Base-by-base conservation (phyloP, 805 yeast genomes). In the Nakazawaea ambrosiae region DNA sequence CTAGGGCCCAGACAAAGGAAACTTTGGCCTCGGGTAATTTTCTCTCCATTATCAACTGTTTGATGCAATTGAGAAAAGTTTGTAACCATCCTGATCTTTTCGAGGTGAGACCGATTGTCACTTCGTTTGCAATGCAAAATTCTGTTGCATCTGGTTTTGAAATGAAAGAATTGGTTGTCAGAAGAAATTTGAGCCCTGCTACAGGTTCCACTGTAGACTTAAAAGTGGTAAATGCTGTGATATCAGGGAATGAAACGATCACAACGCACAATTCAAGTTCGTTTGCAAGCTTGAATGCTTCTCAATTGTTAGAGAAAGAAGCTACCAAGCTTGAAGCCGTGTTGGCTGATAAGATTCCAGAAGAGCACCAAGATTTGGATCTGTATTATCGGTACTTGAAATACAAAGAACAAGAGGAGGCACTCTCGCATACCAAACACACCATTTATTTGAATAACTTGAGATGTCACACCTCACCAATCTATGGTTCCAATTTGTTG, bases 41-140 rank as follows among this genome's bases (percentile, higher is more conserved):
- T 51, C 66, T 92, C 58, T 86, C 96, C 12, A 92, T 92, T 52
- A 89, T 92, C 50, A 92, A 94, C 52, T 92, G 97, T 66, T 70
- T 92, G 62, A 92, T 92, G 99, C 99, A 92, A 58, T 65, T 92
- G 50, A 75, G 99, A 51, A 92, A 92, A 57, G 97, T 89, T 20
- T 88, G 97, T 63, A 89, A 89, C 51, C 97, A 89, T 58, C 96
- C 96, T 0, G 97, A 92, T 61, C 62, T 92, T 42, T 94, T 92
- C 61, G 98, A 92, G 56, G 96, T 89, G 5, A 69, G 98, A 42
- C 97, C 97, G 1, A 85, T 92, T 46, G 73, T 85, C 28, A 92
- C 98, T 0, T 89, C 97, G 2, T 80, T 86, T 54, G 83, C 90
- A 0, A 65, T 88, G 66, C 75, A 75, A 2, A 66, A 67, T 33